Evolutionary conservation across 352 stramenopile genomes (phyloP).

Genomic region (Phytophthora fragariae): DNA sequence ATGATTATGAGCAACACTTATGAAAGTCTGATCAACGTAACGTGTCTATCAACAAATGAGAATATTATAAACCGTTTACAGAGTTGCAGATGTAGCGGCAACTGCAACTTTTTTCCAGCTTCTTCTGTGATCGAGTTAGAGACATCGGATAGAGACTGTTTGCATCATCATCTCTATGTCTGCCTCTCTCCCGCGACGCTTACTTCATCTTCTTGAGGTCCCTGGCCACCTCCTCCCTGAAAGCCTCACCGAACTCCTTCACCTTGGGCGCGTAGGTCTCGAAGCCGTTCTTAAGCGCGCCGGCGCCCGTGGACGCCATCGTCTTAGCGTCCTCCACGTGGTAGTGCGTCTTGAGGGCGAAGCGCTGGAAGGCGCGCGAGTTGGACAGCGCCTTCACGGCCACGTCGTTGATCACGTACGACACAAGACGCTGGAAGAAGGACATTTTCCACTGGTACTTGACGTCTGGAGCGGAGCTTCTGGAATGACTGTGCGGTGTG

Average conservation of each 20-base stretch:
- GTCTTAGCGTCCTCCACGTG: conserved; percentile 85
- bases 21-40: no score
- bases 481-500: conserved; percentile 22
- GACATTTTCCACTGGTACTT: conserved; percentile 49
- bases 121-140: no score
- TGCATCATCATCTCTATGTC: no score
- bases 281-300: conserved; percentile 57
- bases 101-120: no score
- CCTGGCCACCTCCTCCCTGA: conserved; percentile 77
- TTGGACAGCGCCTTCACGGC: conserved; percentile 86
- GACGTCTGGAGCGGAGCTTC: conserved; percentile 12
- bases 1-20: no score
- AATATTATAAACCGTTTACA: no score
- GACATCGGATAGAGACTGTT: no score
- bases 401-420: conserved; percentile 87
- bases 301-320: conserved; percentile 57
- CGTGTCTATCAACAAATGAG: no score
- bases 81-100: no score
- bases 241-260: conserved; percentile 73
- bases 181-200: neutral
- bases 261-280: conserved; percentile 75
- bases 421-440: conserved; percentile 85
- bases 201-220: conserved; percentile 85
- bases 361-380: conserved; percentile 84
- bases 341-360: conserved; percentile 88